A percentile compares a stretch with the other conserved stretches of the same genome.
Evolutionary conservation across 208 protist species (phyloP).

Genomic region (Polymyxa betae): DNA sequence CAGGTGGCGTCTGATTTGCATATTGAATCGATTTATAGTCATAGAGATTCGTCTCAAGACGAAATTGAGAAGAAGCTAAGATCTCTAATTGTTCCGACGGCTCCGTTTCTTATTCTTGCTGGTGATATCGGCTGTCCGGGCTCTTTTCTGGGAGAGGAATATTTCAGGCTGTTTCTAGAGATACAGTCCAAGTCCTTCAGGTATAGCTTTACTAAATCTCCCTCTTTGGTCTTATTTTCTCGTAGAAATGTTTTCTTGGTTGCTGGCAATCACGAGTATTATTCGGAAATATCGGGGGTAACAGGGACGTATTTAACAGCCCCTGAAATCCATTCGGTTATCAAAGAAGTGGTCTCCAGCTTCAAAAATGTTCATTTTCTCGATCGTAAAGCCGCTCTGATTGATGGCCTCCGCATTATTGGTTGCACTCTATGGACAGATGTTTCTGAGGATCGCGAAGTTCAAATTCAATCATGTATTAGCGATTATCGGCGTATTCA

Average conservation of each 20-base stretch:
- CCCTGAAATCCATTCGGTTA: not conserved
- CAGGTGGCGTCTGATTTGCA: conserved; percentile 39
- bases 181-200: not conserved
- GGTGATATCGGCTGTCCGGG: conserved; percentile 22
- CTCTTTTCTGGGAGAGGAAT: not conserved
- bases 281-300: conserved; percentile 50
- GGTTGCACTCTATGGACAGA: not conserved
- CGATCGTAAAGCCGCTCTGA: conserved; percentile 20
- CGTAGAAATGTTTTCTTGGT: conserved; percentile 18
- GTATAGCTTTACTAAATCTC: not conserved
- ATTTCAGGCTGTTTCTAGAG: not conserved
- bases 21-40: conserved; percentile 34
- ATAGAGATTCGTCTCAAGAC: not conserved
- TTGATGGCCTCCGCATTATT: conserved; percentile 34
- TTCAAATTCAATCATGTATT: conserved; percentile 2
- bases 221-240: not conserved
- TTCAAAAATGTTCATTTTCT: conserved; percentile 18
- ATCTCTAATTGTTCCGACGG: not conserved
- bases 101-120: conserved; percentile 12
- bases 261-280: conserved; percentile 49
- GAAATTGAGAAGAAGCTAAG: conserved; percentile 12
- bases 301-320: conserved; percentile 46
- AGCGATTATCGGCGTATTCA: conserved; percentile 39
- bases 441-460: not conserved
- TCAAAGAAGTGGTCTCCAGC: not conserved